These are phyloP conservation scores for Candida nanaspora DNA, from an alignment of 805 yeast genomes.

Conservation along the genomic window DNA sequence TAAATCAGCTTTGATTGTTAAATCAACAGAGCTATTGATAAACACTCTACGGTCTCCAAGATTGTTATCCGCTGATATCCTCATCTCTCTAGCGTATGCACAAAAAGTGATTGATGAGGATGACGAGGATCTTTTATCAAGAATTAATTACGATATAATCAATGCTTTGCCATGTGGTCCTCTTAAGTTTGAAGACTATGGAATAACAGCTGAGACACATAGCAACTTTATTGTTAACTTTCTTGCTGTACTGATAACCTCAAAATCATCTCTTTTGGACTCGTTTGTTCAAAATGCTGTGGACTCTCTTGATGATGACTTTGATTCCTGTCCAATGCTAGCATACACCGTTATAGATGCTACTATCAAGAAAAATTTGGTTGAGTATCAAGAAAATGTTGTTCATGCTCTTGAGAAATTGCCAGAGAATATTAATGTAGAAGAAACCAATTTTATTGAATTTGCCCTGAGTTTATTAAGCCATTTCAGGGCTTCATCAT, in stretches of 20 bases:
- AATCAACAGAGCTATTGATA: constrained; percentile 8
- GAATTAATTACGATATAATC: constrained; percentile 14
- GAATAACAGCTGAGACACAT: constrained; percentile 5
- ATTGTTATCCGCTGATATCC: constrained; percentile 5
- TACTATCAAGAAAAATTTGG: constrained; percentile 17
- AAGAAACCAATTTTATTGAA: constrained; percentile 13
- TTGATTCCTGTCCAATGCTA: constrained; percentile 15
- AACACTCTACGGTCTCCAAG: constrained; percentile 13
- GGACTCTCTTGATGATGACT: constrained; percentile 19
- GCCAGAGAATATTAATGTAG: background rate
- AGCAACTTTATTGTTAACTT: constrained; percentile 17
- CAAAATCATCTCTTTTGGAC: constrained; percentile 12
- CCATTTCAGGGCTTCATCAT: constrained; percentile 15
- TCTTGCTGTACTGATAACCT: constrained; percentile 9
- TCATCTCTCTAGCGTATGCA: constrained; percentile 6
- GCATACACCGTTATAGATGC: constrained; percentile 22
- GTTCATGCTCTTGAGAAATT: background rate
- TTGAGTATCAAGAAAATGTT: constrained; percentile 4
- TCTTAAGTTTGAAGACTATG: constrained; percentile 10
- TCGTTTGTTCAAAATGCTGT: constrained; percentile 17
- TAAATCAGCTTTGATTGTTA: constrained; percentile 2
- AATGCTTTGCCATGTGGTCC: constrained; percentile 16
- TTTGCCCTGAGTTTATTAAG: constrained; percentile 26
- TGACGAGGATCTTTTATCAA: constrained; percentile 14
- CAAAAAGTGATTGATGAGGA: constrained; percentile 10